Base-by-base conservation (phyloP, 2,329 filamentous ascomycete species). In the Nakataea oryzae region DNA sequence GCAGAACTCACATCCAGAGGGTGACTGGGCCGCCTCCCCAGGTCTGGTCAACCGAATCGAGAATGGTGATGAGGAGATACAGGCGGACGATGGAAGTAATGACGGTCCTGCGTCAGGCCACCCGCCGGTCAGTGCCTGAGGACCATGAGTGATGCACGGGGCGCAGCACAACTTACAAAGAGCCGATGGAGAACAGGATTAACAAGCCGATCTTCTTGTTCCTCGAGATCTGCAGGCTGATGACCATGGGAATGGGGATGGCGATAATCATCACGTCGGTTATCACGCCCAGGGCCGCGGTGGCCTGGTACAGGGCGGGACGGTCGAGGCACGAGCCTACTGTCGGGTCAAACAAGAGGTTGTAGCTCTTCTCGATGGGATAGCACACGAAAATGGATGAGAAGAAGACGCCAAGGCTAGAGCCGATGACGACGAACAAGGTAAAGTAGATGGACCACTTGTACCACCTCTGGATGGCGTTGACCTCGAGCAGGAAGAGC, bases 191-290 rank as follows among this genome's bases (percentile, higher is more conserved):
- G 26, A 65, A 65, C 5, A 64, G 14, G 7, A 41, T 27, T 6
- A 62, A 47, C 12, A 65, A 54, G 29, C 62, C 64, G 56, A 60
- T 58, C 60, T 65, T 65, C 30, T 64, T 61, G 50, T 41, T 24
- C 27, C 34, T 29, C 3, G 62, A 56, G 26, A 65, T 55, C n/a
- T 64, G 62, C 30, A 65, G 59, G 14, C 12, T 54, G 32, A 27
- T 12, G 3, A 54, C 30, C 58, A 59, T 59, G 0, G 65, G 64
- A n/a, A 66, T 60, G 1, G 65, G 65, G 54, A 66, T 61, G 12
- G 59, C 54, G 29, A 66, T 57, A 14, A 66, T 61, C 21, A 64
- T 26, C 12, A 65, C 28, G 55, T 66, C 65, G 6, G 64, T 65
- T 50, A 64, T 55, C 32, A 61, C 61, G 27, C 64, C 64, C 9